These are phyloP conservation scores for Mycena citricolor DNA, from an alignment of 1,284 basidiomycete genomes.

Conservation along the genomic window DNA sequence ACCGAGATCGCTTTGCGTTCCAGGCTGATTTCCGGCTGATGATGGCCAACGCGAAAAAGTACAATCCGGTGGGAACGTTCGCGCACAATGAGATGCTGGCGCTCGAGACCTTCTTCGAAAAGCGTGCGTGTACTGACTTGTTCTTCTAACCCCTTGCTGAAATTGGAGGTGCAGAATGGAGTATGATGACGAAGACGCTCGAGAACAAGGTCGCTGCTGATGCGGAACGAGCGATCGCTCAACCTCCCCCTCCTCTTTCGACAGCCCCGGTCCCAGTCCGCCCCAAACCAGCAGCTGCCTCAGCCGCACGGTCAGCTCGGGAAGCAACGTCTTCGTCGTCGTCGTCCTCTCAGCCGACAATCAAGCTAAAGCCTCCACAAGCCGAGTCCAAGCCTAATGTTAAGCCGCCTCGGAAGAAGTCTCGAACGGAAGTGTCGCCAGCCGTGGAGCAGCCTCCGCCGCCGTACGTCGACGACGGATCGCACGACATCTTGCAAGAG, in stretches of 20 bases:
- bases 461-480: constrained; percentile 70
- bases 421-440: constrained; percentile 31
- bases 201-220: constrained; percentile 40
- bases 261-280: constrained; percentile 12
- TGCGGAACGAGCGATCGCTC: constrained; percentile 18
- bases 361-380: constrained; percentile 54
- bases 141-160: neutral
- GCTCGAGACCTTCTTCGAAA: constrained; percentile 84
- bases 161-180: constrained; percentile 58
- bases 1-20: constrained; percentile 83
- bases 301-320: too few relatives aligned
- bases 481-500: constrained; percentile 75
- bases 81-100: constrained; percentile 77
- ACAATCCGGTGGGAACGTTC: constrained; percentile 75
- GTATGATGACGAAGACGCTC: constrained; percentile 75
- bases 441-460: constrained; percentile 55
- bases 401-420: constrained; percentile 41
- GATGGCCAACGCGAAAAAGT: constrained; percentile 85
- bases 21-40: constrained; percentile 88
- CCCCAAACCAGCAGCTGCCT: constrained; percentile 26
- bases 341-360: constrained; percentile 45
- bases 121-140: constrained; percentile 52
- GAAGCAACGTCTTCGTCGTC: constrained; percentile 18
- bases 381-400: constrained; percentile 26
- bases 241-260: constrained; percentile 20